Conservation (phyloP, 805 yeast genomes). For the Myxozyma lipomycoides region DNA sequence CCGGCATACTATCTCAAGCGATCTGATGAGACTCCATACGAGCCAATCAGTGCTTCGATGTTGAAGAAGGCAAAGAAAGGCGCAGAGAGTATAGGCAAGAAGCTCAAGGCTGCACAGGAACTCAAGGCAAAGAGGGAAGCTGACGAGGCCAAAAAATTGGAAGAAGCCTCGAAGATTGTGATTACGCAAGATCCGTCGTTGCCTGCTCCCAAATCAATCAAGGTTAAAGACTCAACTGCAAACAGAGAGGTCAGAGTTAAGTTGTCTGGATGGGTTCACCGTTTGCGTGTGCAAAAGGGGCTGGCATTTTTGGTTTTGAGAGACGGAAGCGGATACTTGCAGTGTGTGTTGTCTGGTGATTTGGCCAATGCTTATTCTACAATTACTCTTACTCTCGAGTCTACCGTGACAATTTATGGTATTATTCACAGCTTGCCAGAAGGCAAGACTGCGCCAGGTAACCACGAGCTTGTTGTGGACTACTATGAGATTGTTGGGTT, state of each 20-base stretch:
- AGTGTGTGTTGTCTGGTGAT: constrained; percentile 83
- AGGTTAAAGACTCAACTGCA: constrained; percentile 54
- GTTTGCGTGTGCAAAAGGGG: constrained; percentile 89
- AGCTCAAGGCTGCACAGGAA: constrained; percentile 56
- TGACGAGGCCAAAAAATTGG: constrained; percentile 67
- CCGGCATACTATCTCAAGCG: constrained; percentile 52
- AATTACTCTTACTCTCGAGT: constrained; percentile 78
- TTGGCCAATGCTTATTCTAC: constrained; percentile 88
- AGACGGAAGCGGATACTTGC: constrained; percentile 92
- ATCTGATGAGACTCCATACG: constrained; percentile 58
- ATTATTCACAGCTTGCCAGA: constrained; percentile 79
- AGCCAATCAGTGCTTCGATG: constrained; percentile 82
- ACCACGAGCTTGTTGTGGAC: constrained; percentile 88
- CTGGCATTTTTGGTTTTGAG: constrained; percentile 85
- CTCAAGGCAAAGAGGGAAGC: constrained; percentile 54
- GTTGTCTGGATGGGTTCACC: constrained; percentile 94
- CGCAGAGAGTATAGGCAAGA: constrained; percentile 84
- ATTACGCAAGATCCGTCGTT: constrained; percentile 70
- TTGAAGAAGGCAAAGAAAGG: constrained; percentile 96
- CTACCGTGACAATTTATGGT: constrained; percentile 79
- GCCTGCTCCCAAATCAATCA: constrained; percentile 64
- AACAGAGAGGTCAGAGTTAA: constrained; percentile 65
- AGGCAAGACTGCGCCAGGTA: constrained; percentile 97
- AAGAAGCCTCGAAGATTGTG: constrained; percentile 74
- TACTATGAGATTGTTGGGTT: constrained; percentile 83